Evolutionary conservation across 495 filamentous ascomycete species (phyloP).

Genomic region (Sporormia fimetaria): DNA sequence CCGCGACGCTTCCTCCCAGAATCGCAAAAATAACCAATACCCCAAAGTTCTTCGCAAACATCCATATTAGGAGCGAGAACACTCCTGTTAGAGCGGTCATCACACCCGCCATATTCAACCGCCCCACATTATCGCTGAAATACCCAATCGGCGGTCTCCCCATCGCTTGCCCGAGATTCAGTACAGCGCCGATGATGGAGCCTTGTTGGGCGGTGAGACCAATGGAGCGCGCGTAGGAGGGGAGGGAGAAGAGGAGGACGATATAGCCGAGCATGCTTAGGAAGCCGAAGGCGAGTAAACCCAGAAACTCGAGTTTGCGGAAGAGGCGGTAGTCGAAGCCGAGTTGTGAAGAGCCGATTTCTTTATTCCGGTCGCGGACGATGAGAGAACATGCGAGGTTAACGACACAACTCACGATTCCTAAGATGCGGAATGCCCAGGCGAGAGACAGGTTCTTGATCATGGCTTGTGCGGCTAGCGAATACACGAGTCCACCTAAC

Average conservation of each 20-base stretch:
- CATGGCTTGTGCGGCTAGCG: constrained; percentile 43
- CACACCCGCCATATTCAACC: constrained; percentile 53
- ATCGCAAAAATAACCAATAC: constrained; percentile 61
- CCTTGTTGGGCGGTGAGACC: constrained; percentile 56
- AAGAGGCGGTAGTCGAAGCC: constrained; percentile 55
- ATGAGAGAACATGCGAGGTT: constrained; percentile 48
- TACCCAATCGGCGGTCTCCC: constrained; percentile 60
- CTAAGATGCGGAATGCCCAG: constrained; percentile 62
- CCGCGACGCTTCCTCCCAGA: constrained; percentile 57
- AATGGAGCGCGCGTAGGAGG: constrained; percentile 53
- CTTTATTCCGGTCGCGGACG: constrained; percentile 56
- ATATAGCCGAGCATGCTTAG: constrained; percentile 64
- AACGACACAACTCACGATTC: constrained; percentile 46
- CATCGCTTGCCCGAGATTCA: constrained; percentile 55
- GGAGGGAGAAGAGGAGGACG: constrained; percentile 59
- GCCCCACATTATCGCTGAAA: constrained; percentile 52
- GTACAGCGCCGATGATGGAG: constrained; percentile 56
- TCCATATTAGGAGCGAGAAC: constrained; percentile 57
- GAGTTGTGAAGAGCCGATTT: constrained; percentile 49
- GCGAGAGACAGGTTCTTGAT: constrained; percentile 49
- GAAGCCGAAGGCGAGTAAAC: constrained; percentile 57
- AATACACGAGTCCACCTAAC: constrained; percentile 55
- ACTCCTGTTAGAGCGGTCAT: constrained; percentile 51
- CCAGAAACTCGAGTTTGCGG: constrained; percentile 47
- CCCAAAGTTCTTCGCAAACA: constrained; percentile 51